These are phyloP conservation scores for Capsella rubella DNA, from an alignment of 441 rosid species.

Conservation along the genomic window DNA sequence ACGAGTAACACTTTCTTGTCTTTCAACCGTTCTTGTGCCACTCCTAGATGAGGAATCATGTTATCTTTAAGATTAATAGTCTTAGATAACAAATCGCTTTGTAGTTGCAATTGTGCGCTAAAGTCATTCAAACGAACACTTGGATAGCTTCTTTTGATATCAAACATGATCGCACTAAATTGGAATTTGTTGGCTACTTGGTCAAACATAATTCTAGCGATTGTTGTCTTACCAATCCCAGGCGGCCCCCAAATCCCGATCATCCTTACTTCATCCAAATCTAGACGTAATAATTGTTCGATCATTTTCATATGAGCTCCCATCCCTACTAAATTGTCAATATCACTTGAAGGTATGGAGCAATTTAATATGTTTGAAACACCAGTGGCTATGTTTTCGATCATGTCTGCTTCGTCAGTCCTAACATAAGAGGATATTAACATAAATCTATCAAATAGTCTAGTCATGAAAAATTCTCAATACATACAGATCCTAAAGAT, in stretches of 20 bases:
- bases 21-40: neutral
- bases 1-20: neutral
- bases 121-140: neutral
- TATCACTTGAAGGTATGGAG: neutral
- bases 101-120: neutral
- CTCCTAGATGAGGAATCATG: neutral
- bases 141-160: neutral
- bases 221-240: constrained; percentile 12
- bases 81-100: neutral
- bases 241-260: constrained; percentile 7
- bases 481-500: too few species aligned
- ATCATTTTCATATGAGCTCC: neutral
- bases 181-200: neutral
- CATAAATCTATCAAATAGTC: too few species aligned
- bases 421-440: neutral
- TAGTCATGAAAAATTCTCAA: too few species aligned
- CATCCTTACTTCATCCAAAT: constrained; percentile 2
- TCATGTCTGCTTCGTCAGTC: neutral
- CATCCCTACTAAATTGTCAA: neutral
- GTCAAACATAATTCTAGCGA: neutral
- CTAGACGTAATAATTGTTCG: neutral
- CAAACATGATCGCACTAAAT: neutral
- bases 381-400: neutral
- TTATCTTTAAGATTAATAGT: neutral
- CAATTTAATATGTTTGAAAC: neutral